Evolutionary conservation across 345 rosid species (phyloP).

Genomic region (Populus deltoides): DNA sequence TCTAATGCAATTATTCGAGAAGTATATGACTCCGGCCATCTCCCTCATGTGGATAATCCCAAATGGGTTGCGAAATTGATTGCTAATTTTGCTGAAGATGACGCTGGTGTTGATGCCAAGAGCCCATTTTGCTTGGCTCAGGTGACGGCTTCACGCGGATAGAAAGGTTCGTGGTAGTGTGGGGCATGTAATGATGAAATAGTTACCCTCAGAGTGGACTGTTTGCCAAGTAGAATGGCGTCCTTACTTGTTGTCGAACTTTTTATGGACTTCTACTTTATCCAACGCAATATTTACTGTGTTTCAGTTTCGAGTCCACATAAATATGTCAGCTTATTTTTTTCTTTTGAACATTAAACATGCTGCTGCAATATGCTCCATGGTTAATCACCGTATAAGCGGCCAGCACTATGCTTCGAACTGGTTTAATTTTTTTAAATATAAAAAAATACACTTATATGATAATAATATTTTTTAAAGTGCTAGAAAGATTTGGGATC

Average conservation of each 20-base stretch:
- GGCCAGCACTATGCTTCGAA: too few relatives aligned
- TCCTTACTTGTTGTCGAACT: neutral
- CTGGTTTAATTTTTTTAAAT: too few relatives aligned
- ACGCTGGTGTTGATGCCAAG: neutral
- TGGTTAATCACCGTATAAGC: too few relatives aligned
- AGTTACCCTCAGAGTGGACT: neutral
- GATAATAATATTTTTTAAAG: too few relatives aligned
- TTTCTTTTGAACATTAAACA: too few relatives aligned
- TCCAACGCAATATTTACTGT: neutral
- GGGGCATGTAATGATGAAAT: neutral
- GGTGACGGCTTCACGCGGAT: neutral
- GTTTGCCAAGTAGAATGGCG: neutral
- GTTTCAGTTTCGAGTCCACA: too few relatives aligned
- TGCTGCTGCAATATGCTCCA: too few relatives aligned
- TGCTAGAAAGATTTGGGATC: too few relatives aligned
- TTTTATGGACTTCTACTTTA: neutral
- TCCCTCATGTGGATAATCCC: conserved; percentile 88
- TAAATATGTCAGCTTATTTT: too few relatives aligned
- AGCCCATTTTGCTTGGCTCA: neutral
- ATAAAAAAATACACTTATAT: too few relatives aligned
- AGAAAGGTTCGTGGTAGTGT: neutral
- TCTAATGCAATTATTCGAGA: conserved; percentile 57
- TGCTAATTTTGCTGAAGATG: conserved; percentile 41
- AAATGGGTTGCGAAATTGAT: conserved; percentile 53
- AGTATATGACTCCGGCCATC: conserved; percentile 82